Evolutionary conservation across 768 basidiomycete genomes (phyloP).

Genomic region (Tylopilus sp.): DNA sequence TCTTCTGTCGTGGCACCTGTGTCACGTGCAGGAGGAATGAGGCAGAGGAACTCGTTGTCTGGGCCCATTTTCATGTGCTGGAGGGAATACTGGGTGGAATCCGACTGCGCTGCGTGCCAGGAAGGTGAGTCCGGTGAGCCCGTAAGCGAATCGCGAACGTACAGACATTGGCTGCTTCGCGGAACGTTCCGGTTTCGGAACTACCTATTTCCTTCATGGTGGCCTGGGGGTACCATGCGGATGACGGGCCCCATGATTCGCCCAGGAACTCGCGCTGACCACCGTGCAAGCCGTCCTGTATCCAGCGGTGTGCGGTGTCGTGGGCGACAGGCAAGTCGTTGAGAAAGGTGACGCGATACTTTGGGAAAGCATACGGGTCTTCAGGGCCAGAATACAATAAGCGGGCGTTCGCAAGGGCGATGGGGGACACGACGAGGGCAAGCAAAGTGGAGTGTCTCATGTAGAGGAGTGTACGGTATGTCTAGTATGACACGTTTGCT

Average conservation of each 20-base stretch:
- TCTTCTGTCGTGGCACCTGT: constrained; percentile 46
- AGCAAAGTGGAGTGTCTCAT: constrained; percentile 18
- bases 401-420: constrained; percentile 22
- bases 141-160: constrained; percentile 29
- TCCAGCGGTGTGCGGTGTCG: constrained; percentile 73
- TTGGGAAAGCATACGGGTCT: constrained; percentile 78
- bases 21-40: constrained; percentile 65
- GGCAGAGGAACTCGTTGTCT: constrained; percentile 68
- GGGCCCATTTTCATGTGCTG: constrained; percentile 75
- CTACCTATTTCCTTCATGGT: constrained; percentile 60
- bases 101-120: constrained; percentile 20
- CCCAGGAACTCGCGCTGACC: constrained; percentile 78
- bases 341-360: constrained; percentile 75
- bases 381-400: constrained; percentile 73
- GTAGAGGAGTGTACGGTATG: neutral
- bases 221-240: constrained; percentile 36
- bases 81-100: constrained; percentile 46
- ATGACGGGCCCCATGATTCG: constrained; percentile 47
- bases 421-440: constrained; percentile 16
- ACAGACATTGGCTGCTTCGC: constrained; percentile 31
- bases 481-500: neutral
- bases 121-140: constrained; percentile 12
- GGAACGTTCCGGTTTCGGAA: constrained; percentile 37
- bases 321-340: constrained; percentile 72
- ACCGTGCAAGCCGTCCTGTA: constrained; percentile 64